Percentiles rank a stretch among this genome's conserved stretches.
Evolutionary conservation across 164 flowering plant species (phyloP).

Genomic region (Echeveria elegans): DNA sequence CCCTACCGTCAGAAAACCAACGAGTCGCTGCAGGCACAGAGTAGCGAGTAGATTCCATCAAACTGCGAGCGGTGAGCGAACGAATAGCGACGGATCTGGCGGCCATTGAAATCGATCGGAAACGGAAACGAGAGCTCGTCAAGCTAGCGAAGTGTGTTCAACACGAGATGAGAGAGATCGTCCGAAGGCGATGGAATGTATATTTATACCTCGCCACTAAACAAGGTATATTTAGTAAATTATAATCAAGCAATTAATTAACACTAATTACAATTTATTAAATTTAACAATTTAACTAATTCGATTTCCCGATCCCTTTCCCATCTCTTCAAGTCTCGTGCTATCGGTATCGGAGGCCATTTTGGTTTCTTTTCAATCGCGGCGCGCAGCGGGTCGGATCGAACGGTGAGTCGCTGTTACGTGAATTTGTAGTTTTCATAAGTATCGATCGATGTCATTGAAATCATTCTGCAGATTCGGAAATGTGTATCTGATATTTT

Average conservation of each 20-base stretch:
- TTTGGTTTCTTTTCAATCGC: neutral
- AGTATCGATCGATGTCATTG: neutral
- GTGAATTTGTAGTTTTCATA: too few relatives aligned
- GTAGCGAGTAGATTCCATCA: neutral
- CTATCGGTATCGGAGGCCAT: neutral
- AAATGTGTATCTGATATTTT: neutral
- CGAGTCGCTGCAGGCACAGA: neutral
- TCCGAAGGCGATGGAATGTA: neutral
- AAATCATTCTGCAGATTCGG: neutral
- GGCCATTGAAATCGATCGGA: neutral
- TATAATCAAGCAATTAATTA: too few relatives aligned
- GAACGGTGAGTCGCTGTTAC: too few relatives aligned
- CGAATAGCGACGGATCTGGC: neutral
- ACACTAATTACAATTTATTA: too few relatives aligned
- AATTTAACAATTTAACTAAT: too few relatives aligned
- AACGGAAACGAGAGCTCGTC: neutral
- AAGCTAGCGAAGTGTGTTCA: neutral
- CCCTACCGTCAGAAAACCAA: neutral
- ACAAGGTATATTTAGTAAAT: too few relatives aligned
- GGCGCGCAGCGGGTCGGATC: neutral
- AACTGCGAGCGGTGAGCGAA: neutral
- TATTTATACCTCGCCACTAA: neutral
- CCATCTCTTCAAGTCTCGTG: too few relatives aligned
- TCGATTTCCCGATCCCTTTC: too few relatives aligned
- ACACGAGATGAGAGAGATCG: neutral